Evolutionary conservation across 768 basidiomycete species (phyloP).

Genomic region (Psilocybe cubensis): DNA sequence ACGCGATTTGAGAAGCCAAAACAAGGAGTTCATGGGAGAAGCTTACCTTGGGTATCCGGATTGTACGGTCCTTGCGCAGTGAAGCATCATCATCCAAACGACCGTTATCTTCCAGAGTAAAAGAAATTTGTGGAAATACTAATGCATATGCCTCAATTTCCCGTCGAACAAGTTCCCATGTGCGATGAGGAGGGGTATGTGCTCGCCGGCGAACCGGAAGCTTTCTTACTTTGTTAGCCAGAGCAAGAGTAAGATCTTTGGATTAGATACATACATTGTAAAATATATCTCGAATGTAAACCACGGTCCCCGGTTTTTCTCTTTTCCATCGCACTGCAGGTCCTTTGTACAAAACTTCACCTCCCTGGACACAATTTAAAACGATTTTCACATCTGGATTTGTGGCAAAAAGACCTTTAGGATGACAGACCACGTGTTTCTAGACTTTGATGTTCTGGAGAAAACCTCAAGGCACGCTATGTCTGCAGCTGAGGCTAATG

Average conservation of each 20-base stretch:
- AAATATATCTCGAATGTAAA: slow-evolving; percentile 88
- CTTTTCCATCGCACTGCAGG: slow-evolving; percentile 76
- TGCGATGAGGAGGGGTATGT: slow-evolving; percentile 61
- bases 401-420: slow-evolving; percentile 56
- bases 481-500: slow-evolving; percentile 82
- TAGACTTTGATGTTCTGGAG: slow-evolving; percentile 66
- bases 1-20: background rate
- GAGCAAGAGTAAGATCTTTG: background rate
- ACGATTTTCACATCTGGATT: background rate
- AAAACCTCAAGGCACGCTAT: slow-evolving; percentile 82
- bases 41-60: slow-evolving; percentile 65
- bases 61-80: slow-evolving; percentile 44
- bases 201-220: slow-evolving; percentile 81
- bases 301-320: slow-evolving; percentile 76
- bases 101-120: slow-evolving; percentile 64
- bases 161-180: slow-evolving; percentile 68
- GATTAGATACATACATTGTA: slow-evolving; percentile 60
- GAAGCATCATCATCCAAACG: slow-evolving; percentile 39
- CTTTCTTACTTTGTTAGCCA: slow-evolving; percentile 38
- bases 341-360: slow-evolving; percentile 69
- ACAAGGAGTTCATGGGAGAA: slow-evolving; percentile 24
- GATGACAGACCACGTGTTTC: slow-evolving; percentile 76
- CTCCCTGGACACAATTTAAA: slow-evolving; percentile 49
- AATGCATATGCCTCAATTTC: slow-evolving; percentile 78
- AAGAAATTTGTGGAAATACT: slow-evolving; percentile 70